Evolutionary conservation across 2,329 filamentous ascomycete species (phyloP), one percentile per base, ranked within the genome.

Genomic region (Clonostachys rhizophaga): DNA sequence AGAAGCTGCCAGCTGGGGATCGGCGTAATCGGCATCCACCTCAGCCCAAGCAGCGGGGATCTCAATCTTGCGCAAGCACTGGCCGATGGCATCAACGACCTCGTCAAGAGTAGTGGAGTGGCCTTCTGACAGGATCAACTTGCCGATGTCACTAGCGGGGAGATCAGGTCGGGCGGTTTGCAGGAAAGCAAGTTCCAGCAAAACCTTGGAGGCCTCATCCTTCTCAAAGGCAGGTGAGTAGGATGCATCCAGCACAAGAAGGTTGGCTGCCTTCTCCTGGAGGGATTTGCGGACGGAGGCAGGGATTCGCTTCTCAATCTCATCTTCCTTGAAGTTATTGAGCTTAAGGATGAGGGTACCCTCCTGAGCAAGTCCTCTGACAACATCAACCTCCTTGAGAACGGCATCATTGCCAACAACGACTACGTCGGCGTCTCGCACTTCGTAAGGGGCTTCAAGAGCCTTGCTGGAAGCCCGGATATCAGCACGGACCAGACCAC

Each of bases 251-350:
- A 97, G 66, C 34, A 95, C 70, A 56, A 84, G 87, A 35, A 99
- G 76, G 52, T 85, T 71, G 34, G 91, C 72, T 34, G 78, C 76
- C 66, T 88, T 89, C 58, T 83, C 75, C 46, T 83, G 81, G 44
- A 96, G 69, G 13, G 78, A 74, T 67, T 87, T 89, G 61, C 87
- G 84, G 53, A 94, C 80, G 42, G 74, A 65, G 36, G 77, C 74
- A 3, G 89, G 81, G 6, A 99, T 73, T 57, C 88, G 85, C 79
- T 95, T 95, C 72, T 97, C 92, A 7, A 91, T 65, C 35, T 96
- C 91, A 41, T 95, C 92, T 45, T 90, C 82, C 70, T 95, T 96
- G 64, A 89, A 82, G 55, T 83, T 85, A 30, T 89, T 78, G 20
- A 94, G 77, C 59, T 84, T 88, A 40, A 96, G 60, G 47, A 96